phyloP scores from a whole-genome alignment of 495 filamentous ascomycete genomes.

The Saxophila tyrrhenica region DNA sequence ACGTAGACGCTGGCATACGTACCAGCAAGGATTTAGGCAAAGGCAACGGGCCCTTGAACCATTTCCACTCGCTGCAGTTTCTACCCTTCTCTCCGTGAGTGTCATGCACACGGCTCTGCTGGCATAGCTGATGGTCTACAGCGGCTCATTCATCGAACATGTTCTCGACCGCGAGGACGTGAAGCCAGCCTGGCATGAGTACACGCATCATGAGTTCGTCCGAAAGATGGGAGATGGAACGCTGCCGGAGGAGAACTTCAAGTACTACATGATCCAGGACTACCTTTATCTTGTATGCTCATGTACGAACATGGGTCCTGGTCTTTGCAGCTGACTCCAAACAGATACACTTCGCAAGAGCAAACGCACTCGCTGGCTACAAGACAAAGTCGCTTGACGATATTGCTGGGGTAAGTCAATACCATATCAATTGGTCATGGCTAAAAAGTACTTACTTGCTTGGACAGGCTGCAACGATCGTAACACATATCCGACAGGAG shows the following conservation, averaged over 20 bases:
- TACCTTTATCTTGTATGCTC: constrained; percentile 68
- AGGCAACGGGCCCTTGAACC: constrained; percentile 84
- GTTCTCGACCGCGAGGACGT: constrained; percentile 67
- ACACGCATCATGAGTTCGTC: constrained; percentile 73
- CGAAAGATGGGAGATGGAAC: constrained; percentile 60
- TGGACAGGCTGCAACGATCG: constrained; percentile 54
- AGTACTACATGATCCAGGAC: constrained; percentile 78
- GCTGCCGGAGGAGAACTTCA: constrained; percentile 62
- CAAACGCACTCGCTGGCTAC: constrained; percentile 71
- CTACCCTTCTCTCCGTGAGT: constrained; percentile 76
- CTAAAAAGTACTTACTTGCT: constrained; percentile 15
- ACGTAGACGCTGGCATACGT: constrained; percentile 74
- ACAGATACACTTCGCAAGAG: constrained; percentile 74
- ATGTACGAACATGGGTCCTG: no score
- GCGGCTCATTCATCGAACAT: constrained; percentile 75
- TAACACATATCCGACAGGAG: constrained; percentile 65
- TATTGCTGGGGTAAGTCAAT: constrained; percentile 46
- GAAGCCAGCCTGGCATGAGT: constrained; percentile 53
- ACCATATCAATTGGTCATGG: constrained; percentile 15
- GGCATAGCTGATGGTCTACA: constrained; percentile 24
- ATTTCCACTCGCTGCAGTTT: constrained; percentile 74
- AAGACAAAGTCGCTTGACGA: constrained; percentile 65
- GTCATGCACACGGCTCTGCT: background rate
- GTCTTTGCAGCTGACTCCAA: constrained; percentile 10
- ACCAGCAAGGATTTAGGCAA: constrained; percentile 61